phyloP scores from a whole-genome alignment of 2,329 filamentous ascomycete species.

The Penicillium nordicum region DNA sequence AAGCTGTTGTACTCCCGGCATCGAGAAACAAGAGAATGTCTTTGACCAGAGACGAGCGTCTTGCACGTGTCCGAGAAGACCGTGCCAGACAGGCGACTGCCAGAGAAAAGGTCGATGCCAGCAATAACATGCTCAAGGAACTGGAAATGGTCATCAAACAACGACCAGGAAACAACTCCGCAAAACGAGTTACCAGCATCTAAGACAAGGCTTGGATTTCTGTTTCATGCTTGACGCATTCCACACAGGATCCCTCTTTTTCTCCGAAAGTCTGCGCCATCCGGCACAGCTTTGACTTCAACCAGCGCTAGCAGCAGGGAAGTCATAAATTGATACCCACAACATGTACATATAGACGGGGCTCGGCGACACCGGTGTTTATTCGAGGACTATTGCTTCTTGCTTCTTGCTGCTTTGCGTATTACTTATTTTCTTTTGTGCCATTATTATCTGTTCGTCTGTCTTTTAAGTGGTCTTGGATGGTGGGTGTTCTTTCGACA shows the following conservation, averaged over 20 bases:
- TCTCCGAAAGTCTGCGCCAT: not conserved
- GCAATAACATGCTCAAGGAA: conserved; percentile 85
- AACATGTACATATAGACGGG: conserved; percentile 31
- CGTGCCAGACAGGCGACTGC: conserved; percentile 68
- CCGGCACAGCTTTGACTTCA: conserved; percentile 7
- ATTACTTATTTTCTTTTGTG: conserved; percentile 10
- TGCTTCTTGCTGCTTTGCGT: conserved; percentile 4
- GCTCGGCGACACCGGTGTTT: conserved; percentile 31
- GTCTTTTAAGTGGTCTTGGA: not conserved
- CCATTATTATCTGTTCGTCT: conserved; percentile 6
- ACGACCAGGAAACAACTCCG: conserved; percentile 43
- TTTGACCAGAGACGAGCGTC: conserved; percentile 80
- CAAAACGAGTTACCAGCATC: conserved; percentile 45
- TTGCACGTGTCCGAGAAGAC: conserved; percentile 84
- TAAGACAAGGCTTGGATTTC: conserved; percentile 23
- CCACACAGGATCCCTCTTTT: conserved; percentile 1
- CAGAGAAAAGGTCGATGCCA: conserved; percentile 74
- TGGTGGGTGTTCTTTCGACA: not conserved
- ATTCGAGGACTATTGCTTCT: conserved; percentile 4
- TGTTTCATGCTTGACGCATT: not conserved
- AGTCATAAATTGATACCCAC: conserved; percentile 33
- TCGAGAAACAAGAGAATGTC: conserved; percentile 59
- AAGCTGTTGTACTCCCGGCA: conserved; percentile 76
- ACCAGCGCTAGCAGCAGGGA: conserved; percentile 16
- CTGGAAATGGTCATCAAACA: conserved; percentile 81